Conservation (phyloP, 23 red algal genomes). For the Cyanidiococcus yangmingshanensis region DNA sequence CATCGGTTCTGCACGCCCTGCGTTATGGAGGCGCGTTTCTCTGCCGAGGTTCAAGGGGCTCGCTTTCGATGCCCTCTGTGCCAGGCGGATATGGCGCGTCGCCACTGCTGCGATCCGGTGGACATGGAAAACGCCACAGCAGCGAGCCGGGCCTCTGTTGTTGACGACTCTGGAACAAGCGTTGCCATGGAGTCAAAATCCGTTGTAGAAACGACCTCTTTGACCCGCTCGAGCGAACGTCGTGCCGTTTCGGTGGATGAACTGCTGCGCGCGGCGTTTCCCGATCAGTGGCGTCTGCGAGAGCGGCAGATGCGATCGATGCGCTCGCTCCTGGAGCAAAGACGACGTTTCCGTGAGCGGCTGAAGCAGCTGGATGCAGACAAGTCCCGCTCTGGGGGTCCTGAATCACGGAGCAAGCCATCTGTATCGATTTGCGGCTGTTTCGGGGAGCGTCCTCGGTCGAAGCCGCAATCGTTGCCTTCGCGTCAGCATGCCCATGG, state of each 20-base stretch:
- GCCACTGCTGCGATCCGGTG: not conserved
- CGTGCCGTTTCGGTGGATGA: not conserved
- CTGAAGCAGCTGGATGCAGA: not conserved
- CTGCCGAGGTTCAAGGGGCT: not conserved
- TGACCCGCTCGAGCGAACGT: not conserved
- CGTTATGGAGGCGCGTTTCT: not conserved
- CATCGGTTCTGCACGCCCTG: conserved; percentile 2
- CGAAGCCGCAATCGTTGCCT: too few species aligned
- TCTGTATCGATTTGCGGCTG: too few species aligned
- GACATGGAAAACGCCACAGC: not conserved
- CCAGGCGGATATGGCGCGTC: not conserved
- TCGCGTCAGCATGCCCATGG: too few species aligned
- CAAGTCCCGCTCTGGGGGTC: not conserved
- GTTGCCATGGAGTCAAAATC: not conserved
- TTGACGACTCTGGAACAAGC: not conserved
- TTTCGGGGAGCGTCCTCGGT: too few species aligned
- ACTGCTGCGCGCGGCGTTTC: conserved; percentile 7
- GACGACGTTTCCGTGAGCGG: not conserved
- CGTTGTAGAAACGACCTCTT: not conserved
- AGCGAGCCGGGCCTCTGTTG: not conserved
- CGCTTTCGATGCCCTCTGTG: not conserved
- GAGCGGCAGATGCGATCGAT: not conserved
- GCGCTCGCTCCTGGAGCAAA: not conserved
- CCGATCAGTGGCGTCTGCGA: not conserved
- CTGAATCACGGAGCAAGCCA: too few species aligned